A percentile compares a stretch with the other conserved stretches of the same genome.
These are phyloP conservation scores for Botrytis elliptica DNA, from an alignment of 2,329 filamentous ascomycete genomes.

Conservation along the genomic window DNA sequence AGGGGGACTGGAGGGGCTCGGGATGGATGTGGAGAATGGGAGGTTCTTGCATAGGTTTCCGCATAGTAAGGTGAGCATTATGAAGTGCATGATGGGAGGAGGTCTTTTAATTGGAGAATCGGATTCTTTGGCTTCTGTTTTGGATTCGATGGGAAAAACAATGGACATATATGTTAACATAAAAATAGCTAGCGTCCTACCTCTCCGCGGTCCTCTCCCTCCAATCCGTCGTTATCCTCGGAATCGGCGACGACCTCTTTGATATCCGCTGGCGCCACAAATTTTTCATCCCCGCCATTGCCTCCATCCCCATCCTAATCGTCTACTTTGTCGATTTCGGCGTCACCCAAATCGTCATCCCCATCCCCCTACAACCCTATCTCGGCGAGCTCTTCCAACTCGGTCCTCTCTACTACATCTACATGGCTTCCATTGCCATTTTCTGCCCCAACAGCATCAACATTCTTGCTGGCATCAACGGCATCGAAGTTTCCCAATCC, in stretches of 20 bases:
- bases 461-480: constrained; percentile 98
- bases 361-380: constrained; percentile 78
- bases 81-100: background rate
- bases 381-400: constrained; percentile 79
- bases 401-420: constrained; percentile 82
- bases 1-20: constrained; percentile 24
- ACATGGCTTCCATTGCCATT: constrained; percentile 95
- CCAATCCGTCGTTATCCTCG: constrained; percentile 85
- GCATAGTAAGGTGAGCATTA: constrained; percentile 73
- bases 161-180: constrained; percentile 11
- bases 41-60: constrained; percentile 89
- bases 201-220: constrained; percentile 91
- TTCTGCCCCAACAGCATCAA: constrained; percentile 99
- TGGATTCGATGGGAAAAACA: background rate
- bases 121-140: background rate
- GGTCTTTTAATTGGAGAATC: fast-evolving
- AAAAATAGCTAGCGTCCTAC: constrained; percentile 78
- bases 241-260: constrained; percentile 93
- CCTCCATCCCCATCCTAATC: constrained; percentile 87
- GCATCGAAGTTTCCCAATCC: constrained; percentile 93
- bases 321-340: constrained; percentile 99
- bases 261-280: constrained; percentile 99
- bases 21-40: constrained; percentile 59
- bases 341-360: constrained; percentile 92
- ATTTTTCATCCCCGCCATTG: constrained; percentile 94